phyloP scores from a whole-genome alignment of 1,139 yeast genomes.

The Yamadazyma triangularis region DNA sequence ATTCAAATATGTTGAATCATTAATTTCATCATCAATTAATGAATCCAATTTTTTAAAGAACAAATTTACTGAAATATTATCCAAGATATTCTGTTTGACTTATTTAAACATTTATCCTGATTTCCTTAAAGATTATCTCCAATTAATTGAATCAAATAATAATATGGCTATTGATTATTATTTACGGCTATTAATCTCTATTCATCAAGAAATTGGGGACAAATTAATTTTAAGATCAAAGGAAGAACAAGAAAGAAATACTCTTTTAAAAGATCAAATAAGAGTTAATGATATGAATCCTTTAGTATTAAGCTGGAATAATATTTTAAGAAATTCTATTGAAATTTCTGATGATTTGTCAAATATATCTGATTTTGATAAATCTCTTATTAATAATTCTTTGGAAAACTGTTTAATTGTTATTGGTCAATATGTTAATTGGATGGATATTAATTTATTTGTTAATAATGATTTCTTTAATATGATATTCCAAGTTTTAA shows the following conservation, averaged over 20 bases:
- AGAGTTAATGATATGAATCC: constrained; percentile 69
- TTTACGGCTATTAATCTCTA: constrained; percentile 63
- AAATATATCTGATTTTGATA: too few relatives aligned
- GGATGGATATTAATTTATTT: constrained; percentile 89
- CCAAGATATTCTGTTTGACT: constrained; percentile 62
- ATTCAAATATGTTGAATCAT: constrained; percentile 32
- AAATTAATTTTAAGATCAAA: constrained; percentile 71
- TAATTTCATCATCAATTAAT: constrained; percentile 24
- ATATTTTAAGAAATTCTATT: constrained; percentile 38
- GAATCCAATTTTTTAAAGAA: constrained; percentile 70
- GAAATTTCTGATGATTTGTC: too few relatives aligned
- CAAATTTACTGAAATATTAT: constrained; percentile 72
- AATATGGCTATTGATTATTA: constrained; percentile 69
- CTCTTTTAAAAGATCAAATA: constrained; percentile 72
- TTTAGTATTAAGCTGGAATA: constrained; percentile 68
- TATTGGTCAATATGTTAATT: constrained; percentile 83
- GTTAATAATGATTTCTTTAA: constrained; percentile 63
- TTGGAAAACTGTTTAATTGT: constrained; percentile 58
- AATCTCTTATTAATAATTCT: constrained; percentile 34
- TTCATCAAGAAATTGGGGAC: constrained; percentile 93
- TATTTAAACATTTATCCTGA: constrained; percentile 62
- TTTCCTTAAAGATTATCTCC: constrained; percentile 64
- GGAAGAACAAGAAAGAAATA: constrained; percentile 60
- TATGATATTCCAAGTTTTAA: constrained; percentile 39
- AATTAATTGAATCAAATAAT: constrained; percentile 18